Evolutionary conservation across 768 basidiomycete genomes (phyloP).

Genomic region (Tubosaeta sp.): DNA sequence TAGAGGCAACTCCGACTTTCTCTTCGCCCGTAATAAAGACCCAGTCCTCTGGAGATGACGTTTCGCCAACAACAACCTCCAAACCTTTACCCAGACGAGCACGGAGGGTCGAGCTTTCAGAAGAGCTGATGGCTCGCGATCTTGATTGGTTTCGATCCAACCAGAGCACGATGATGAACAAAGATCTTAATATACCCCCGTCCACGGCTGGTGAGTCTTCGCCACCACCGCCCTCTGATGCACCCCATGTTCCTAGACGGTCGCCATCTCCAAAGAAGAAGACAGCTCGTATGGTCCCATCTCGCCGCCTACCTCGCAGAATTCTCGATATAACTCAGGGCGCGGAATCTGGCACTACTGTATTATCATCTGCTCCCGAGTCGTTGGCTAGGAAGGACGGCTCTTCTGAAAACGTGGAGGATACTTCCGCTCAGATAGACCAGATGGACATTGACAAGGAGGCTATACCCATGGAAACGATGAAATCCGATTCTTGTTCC

Average conservation of each 20-base stretch:
- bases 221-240: not conserved
- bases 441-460: constrained; percentile 6
- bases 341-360: not conserved
- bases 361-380: not conserved
- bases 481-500: not conserved
- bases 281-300: constrained; percentile 25
- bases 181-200: not conserved
- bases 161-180: constrained; percentile 1
- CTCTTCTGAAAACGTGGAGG: not conserved
- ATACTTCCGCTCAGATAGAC: not conserved
- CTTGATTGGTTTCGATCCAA: constrained; percentile 27
- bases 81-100: constrained; percentile 29
- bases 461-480: not conserved
- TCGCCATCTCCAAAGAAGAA: constrained; percentile 14
- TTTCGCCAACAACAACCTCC: not conserved
- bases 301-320: constrained; percentile 20
- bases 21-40: not conserved
- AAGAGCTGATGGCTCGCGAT: constrained; percentile 26
- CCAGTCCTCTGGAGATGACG: not conserved
- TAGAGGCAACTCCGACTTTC: not conserved
- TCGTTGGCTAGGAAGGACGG: not conserved
- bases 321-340: not conserved
- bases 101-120: constrained; percentile 18
- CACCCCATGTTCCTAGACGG: not conserved
- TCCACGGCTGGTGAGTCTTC: not conserved